Evolutionary conservation across 2,329 filamentous ascomycete species (phyloP).

Genomic region (Neofusicoccum sp.): DNA sequence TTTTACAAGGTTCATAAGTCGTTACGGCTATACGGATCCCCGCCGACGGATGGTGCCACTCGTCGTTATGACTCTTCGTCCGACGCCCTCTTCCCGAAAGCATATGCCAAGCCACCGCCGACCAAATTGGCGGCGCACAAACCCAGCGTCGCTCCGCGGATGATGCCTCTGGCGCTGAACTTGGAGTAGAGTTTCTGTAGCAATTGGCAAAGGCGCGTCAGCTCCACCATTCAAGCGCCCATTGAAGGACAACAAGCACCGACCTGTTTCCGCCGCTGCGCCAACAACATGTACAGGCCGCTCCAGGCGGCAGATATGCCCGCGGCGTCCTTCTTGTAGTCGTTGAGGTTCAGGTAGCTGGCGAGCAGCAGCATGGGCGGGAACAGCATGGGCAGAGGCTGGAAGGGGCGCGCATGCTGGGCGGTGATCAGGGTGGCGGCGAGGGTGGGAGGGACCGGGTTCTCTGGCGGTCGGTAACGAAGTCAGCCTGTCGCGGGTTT

Average conservation of each 20-base stretch:
- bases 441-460: slow-evolving; percentile 60
- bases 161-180: slow-evolving; percentile 53
- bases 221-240: too few species aligned
- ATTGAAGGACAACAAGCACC: neutral
- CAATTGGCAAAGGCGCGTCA: neutral
- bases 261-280: slow-evolving; percentile 58
- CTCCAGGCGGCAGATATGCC: slow-evolving; percentile 68
- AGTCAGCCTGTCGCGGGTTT: neutral
- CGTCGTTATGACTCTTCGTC: slow-evolving; percentile 24
- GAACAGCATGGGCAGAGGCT: slow-evolving; percentile 67
- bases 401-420: slow-evolving; percentile 68
- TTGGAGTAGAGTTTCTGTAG: slow-evolving; percentile 47
- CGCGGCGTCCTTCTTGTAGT: slow-evolving; percentile 64
- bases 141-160: slow-evolving; percentile 56
- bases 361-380: slow-evolving; percentile 67
- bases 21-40: neutral
- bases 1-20: neutral
- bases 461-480: neutral
- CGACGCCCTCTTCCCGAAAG: slow-evolving; percentile 49
- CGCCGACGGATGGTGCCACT: neutral
- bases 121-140: slow-evolving; percentile 55
- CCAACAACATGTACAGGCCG: slow-evolving; percentile 65
- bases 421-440: slow-evolving; percentile 68
- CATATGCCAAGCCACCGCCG: slow-evolving; percentile 56
- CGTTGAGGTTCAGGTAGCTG: slow-evolving; percentile 65